Evolutionary conservation across 148 eudicot species (phyloP).

Genomic region (Silene conica): DNA sequence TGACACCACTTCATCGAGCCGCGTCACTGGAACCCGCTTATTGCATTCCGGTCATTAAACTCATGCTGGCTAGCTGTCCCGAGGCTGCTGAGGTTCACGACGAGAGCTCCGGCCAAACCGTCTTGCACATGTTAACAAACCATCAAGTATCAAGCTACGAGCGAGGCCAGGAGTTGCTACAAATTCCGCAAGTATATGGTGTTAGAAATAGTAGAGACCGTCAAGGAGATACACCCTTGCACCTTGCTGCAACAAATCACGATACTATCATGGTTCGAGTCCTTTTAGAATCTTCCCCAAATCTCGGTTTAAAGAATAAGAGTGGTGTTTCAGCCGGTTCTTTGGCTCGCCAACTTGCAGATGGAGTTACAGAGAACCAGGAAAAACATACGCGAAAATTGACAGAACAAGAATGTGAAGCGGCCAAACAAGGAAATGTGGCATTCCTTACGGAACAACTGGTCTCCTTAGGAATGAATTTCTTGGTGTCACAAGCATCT

Average conservation of each 20-base stretch:
- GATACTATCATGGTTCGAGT: conserved; percentile 10
- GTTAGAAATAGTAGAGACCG: neutral
- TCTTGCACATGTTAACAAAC: conserved; percentile 10
- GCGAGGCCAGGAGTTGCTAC: neutral
- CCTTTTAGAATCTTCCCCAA: neutral
- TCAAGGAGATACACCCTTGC: conserved; percentile 15
- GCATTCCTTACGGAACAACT: neutral
- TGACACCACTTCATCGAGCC: conserved; percentile 12
- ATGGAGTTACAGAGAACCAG: neutral
- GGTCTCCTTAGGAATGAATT: neutral
- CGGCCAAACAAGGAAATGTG: neutral
- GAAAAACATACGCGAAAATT: neutral
- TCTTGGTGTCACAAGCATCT: neutral
- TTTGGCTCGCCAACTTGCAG: neutral
- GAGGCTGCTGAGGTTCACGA: neutral
- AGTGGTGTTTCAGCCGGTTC: neutral
- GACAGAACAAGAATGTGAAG: neutral
- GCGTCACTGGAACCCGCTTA: neutral
- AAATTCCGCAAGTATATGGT: neutral
- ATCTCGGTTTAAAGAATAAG: conserved; percentile 2
- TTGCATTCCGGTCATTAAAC: neutral
- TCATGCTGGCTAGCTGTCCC: neutral
- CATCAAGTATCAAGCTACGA: neutral
- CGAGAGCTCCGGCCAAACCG: neutral
- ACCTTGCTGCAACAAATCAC: conserved; percentile 3